These are phyloP conservation scores for Phytophthora nicotianae DNA, from an alignment of 352 stramenopile species.

Conservation along the genomic window DNA sequence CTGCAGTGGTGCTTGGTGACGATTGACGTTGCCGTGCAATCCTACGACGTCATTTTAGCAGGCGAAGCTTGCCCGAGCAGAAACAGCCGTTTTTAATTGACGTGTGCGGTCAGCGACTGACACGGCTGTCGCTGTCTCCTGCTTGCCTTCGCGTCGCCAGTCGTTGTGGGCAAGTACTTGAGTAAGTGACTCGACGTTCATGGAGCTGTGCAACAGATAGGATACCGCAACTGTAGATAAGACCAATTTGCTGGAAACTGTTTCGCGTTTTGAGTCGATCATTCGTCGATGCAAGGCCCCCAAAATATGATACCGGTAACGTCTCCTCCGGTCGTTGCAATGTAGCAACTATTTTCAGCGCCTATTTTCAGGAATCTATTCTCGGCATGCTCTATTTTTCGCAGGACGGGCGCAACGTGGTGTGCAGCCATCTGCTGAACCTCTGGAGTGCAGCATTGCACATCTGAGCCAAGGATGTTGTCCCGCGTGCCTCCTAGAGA, in stretches of 20 bases:
- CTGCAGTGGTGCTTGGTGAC: neutral
- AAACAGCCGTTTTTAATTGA: constrained; percentile 30
- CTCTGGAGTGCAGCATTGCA: constrained; percentile 10
- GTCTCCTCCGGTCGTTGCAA: no score
- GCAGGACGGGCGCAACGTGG: neutral
- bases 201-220: no score
- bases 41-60: constrained; percentile 17
- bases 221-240: no score
- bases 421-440: neutral
- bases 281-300: no score
- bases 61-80: constrained; percentile 18
- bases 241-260: no score
- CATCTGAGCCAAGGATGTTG: constrained; percentile 16
- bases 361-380: constrained; percentile 9
- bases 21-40: constrained; percentile 10
- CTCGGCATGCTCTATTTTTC: constrained; percentile 21
- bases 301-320: no score
- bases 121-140: no score
- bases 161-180: neutral
- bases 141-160: neutral
- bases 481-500: constrained; percentile 19
- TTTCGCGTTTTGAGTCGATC: no score
- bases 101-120: neutral
- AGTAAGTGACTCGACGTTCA: no score
- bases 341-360: no score